Conservation (phyloP, 768 basidiomycete species). For the Podaxis sp. region DNA sequence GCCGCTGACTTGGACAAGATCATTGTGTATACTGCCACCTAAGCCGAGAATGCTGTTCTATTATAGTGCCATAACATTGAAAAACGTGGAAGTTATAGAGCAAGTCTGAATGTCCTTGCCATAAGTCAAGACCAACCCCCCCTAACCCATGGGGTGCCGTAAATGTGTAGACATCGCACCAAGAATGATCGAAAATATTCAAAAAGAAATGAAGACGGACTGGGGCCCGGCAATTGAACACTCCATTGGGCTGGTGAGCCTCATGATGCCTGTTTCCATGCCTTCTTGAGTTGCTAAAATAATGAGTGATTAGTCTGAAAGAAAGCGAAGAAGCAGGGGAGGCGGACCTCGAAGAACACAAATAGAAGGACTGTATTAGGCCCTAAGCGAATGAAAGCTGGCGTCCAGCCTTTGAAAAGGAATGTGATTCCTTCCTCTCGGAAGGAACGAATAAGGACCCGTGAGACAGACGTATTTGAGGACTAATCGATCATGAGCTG, state of each 20-base stretch:
- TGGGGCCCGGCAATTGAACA: constrained; percentile 6
- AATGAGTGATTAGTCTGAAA: not conserved
- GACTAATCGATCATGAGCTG: constrained; percentile 33
- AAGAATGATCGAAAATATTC: not conserved
- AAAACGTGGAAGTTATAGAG: not conserved
- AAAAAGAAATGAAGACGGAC: not conserved
- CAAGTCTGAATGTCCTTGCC: too few relatives aligned
- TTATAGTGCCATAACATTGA: not conserved
- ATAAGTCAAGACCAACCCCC: not conserved
- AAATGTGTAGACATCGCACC: not conserved
- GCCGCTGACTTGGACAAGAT: constrained; percentile 61
- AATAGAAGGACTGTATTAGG: constrained; percentile 84
- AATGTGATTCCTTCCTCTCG: constrained; percentile 73
- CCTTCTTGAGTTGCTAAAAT: constrained; percentile 64
- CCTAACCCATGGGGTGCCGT: not conserved
- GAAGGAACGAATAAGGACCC: constrained; percentile 55
- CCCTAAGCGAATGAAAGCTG: constrained; percentile 78
- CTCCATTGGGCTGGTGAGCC: not conserved
- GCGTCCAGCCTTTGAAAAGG: constrained; percentile 87
- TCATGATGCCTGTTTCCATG: constrained; percentile 36
- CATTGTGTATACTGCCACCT: constrained; percentile 47
- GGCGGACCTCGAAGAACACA: constrained; percentile 73
- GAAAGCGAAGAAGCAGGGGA: not conserved
- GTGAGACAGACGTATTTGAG: constrained; percentile 39
- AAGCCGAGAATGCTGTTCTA: constrained; percentile 1